Evolutionary conservation across 2,329 filamentous ascomycete genomes (phyloP).

Genomic region (Xylariaceae sp.): DNA sequence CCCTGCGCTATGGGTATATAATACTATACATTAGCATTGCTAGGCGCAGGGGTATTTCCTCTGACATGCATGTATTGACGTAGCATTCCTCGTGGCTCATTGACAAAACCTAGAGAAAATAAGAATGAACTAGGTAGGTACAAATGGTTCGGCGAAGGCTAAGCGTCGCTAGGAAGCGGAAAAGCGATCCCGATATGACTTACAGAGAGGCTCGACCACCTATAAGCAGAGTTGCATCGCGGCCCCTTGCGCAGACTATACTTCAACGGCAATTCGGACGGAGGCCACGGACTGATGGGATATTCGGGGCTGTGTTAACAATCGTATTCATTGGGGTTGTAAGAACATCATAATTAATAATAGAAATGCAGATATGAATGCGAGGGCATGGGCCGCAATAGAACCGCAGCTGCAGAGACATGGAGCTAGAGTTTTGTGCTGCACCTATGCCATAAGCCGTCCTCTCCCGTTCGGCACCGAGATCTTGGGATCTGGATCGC

Average conservation of each 20-base stretch:
- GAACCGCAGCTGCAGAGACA: background rate
- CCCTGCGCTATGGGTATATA: background rate
- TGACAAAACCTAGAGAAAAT: background rate
- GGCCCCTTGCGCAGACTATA: slow-evolving; percentile 15
- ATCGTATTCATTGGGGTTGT: slow-evolving; percentile 15
- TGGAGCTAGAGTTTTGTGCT: slow-evolving; percentile 1
- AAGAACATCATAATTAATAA: too few relatives aligned
- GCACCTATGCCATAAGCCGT: slow-evolving; percentile 9
- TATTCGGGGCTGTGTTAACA: slow-evolving; percentile 4
- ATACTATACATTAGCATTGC: slow-evolving; percentile 5
- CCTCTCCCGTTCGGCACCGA: slow-evolving; percentile 27
- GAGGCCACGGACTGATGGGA: too few relatives aligned
- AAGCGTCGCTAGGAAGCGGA: slow-evolving; percentile 9
- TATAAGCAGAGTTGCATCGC: slow-evolving; percentile 16
- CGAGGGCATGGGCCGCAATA: background rate
- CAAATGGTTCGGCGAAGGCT: slow-evolving; percentile 6
- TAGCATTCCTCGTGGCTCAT: slow-evolving; percentile 11
- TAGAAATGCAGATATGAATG: too few relatives aligned
- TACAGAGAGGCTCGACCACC: slow-evolving; percentile 9
- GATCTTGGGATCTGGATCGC: slow-evolving; percentile 22
- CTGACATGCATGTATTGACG: slow-evolving; percentile 1
- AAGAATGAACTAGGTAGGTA: background rate
- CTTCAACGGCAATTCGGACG: too few relatives aligned
- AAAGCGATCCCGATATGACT: slow-evolving; percentile 15
- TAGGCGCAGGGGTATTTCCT: too few relatives aligned